Evolutionary conservation across 371 early-diverging fungal species (phyloP).

Genomic region (Actinomortierella wolfii): DNA sequence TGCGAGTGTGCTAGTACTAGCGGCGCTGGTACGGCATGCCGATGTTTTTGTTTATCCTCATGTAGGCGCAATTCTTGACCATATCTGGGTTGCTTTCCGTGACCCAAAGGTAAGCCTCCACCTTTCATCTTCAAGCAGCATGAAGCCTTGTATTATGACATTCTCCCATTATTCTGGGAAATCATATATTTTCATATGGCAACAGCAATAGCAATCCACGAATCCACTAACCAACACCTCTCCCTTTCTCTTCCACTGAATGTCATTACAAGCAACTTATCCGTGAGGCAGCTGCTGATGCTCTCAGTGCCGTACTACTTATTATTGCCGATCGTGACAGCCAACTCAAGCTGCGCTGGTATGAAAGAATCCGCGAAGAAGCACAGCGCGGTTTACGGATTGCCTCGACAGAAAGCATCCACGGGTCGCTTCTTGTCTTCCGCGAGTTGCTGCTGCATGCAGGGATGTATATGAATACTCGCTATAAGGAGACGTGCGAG

Average conservation of each 20-base stretch:
- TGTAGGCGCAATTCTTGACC: constrained; percentile 84
- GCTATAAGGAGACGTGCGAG: constrained; percentile 80
- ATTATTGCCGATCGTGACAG: constrained; percentile 86
- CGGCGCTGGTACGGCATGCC: constrained; percentile 82
- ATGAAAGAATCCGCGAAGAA: constrained; percentile 85
- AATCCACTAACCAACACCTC: no score
- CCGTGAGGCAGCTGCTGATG: constrained; percentile 89
- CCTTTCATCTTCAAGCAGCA: not conserved
- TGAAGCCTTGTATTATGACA: no score
- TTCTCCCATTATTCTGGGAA: no score
- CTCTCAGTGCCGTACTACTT: constrained; percentile 81
- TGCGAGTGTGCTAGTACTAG: constrained; percentile 88
- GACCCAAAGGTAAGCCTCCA: constrained; percentile 70
- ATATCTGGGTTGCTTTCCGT: constrained; percentile 86
- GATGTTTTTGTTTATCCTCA: constrained; percentile 88
- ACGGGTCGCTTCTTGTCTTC: constrained; percentile 87
- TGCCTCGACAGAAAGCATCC: constrained; percentile 80
- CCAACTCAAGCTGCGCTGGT: constrained; percentile 71
- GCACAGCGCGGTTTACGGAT: constrained; percentile 76
- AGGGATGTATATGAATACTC: constrained; percentile 87
- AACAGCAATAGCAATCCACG: no score
- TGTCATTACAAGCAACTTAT: constrained; percentile 60
- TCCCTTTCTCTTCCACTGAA: no score
- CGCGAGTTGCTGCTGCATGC: constrained; percentile 83
- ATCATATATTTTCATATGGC: no score